phyloP scores from a whole-genome alignment of 768 basidiomycete genomes.

The Pulveroboletus sp. region DNA sequence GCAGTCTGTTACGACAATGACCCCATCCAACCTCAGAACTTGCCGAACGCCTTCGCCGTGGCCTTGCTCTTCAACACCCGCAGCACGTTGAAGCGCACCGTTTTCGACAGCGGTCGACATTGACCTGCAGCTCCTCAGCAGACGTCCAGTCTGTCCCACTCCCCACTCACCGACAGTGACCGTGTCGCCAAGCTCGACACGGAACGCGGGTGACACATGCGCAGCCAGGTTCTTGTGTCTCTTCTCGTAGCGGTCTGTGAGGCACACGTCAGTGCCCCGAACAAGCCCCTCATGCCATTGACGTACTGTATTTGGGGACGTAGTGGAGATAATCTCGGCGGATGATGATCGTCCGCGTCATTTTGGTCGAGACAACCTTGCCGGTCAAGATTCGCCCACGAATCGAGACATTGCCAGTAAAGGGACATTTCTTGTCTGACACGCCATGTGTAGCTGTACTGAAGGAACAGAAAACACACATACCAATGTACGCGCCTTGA shows the following conservation, averaged over 20 bases:
- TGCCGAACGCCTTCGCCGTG: conserved; percentile 84
- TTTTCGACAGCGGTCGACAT: conserved; percentile 98
- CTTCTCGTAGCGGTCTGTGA: conserved; percentile 94
- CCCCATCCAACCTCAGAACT: conserved; percentile 58
- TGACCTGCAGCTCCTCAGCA: conserved; percentile 54
- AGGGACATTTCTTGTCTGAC: conserved; percentile 99
- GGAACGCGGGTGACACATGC: conserved; percentile 98
- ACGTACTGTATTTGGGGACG: conserved; percentile 96
- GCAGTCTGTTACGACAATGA: conserved; percentile 12
- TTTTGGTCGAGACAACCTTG: conserved; percentile 97
- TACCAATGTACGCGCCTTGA: conserved; percentile 93
- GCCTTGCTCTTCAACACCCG: conserved; percentile 95
- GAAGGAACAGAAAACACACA: conserved; percentile 28
- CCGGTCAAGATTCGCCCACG: conserved; percentile 98
- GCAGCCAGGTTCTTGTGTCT: conserved; percentile 98
- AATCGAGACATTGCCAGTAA: conserved; percentile 95
- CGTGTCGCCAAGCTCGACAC: conserved; percentile 88
- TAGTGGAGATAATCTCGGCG: conserved; percentile 94
- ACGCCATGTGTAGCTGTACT: not conserved
- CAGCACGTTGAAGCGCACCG: conserved; percentile 98
- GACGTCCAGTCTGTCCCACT: not conserved
- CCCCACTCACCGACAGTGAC: conserved; percentile 86
- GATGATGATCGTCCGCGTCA: conserved; percentile 98
- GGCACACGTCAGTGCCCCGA: conserved; percentile 6
- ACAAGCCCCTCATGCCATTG: not conserved